A percentile compares a stretch with the other conserved stretches of the same genome.
Evolutionary conservation across 495 filamentous ascomycete genomes (phyloP).

Genomic region (Penicillium egyptiacum): DNA sequence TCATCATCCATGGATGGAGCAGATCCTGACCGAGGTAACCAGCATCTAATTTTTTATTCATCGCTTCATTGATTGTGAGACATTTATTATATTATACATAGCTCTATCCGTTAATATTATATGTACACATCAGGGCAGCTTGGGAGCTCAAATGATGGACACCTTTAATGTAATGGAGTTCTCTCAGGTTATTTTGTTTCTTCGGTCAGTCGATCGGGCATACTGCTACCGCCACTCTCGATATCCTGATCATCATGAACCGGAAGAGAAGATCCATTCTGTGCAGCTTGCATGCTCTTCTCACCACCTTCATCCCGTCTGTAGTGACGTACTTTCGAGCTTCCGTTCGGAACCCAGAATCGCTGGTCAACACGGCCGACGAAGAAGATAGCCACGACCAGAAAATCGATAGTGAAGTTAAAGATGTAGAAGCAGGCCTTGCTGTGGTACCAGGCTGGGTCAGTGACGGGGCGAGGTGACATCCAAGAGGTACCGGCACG

Average conservation of each 20-base stretch:
- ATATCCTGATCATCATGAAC: background rate
- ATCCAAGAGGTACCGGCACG: constrained; percentile 60
- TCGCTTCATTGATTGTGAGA: background rate
- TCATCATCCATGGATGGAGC: no score
- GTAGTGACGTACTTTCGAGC: constrained; percentile 24
- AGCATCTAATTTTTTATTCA: background rate
- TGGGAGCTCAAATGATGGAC: background rate
- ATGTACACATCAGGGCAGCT: background rate
- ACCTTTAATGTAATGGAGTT: background rate
- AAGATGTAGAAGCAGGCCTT: constrained; percentile 79
- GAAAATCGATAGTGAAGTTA: constrained; percentile 70
- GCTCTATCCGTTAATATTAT: no score
- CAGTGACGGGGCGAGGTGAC: constrained; percentile 44
- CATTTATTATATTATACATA: background rate
- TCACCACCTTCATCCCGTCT: constrained; percentile 14
- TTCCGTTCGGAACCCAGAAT: constrained; percentile 60
- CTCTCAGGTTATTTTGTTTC: background rate
- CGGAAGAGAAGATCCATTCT: background rate
- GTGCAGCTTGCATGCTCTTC: constrained; percentile 2
- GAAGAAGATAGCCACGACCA: constrained; percentile 64
- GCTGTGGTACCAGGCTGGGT: constrained; percentile 67
- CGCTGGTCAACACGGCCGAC: constrained; percentile 66
- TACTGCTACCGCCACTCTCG: background rate
- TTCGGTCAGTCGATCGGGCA: background rate
- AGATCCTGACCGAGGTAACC: no score